Conservation (phyloP, 1,139 yeast genomes). For the Debaryomyces psychrophilus region DNA sequence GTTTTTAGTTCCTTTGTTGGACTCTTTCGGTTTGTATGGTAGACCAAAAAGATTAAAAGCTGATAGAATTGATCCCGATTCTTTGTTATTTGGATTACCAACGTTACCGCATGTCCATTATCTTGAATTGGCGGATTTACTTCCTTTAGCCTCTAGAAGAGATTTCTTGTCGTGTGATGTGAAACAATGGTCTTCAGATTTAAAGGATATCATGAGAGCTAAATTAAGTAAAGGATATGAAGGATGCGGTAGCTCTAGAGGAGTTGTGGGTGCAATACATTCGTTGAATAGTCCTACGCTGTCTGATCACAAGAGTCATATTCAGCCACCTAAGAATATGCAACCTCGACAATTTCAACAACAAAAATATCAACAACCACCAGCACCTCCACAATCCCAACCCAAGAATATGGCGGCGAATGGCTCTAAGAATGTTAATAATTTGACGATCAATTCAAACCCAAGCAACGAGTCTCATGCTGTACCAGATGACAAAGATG, state of each 20-base stretch:
- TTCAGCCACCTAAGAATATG: constrained; percentile 12
- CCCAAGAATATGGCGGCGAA: constrained; percentile 5
- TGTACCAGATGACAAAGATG: background rate
- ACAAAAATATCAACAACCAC: background rate
- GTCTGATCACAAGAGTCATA: constrained; percentile 10
- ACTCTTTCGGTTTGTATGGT: constrained; percentile 87
- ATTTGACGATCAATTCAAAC: constrained; percentile 15
- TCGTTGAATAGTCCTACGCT: constrained; percentile 41
- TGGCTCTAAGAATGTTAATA: constrained; percentile 16
- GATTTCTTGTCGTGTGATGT: constrained; percentile 59
- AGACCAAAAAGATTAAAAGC: constrained; percentile 89
- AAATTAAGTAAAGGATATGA: constrained; percentile 76
- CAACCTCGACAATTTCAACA: constrained; percentile 9
- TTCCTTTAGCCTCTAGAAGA: constrained; percentile 22
- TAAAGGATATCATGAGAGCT: constrained; percentile 63
- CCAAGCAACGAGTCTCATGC: background rate
- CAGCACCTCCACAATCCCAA: constrained; percentile 3
- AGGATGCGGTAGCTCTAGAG: constrained; percentile 78
- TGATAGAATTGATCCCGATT: constrained; percentile 76
- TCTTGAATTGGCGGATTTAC: constrained; percentile 45
- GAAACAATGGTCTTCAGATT: constrained; percentile 66
- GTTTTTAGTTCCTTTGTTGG: constrained; percentile 81
- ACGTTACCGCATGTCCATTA: constrained; percentile 88
- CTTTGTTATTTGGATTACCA: constrained; percentile 88
- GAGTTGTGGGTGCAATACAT: constrained; percentile 59